Evolutionary conservation across 495 filamentous ascomycete species (phyloP), one percentile per base, ranked within the genome.

Genomic region (Bacidia rubella): DNA sequence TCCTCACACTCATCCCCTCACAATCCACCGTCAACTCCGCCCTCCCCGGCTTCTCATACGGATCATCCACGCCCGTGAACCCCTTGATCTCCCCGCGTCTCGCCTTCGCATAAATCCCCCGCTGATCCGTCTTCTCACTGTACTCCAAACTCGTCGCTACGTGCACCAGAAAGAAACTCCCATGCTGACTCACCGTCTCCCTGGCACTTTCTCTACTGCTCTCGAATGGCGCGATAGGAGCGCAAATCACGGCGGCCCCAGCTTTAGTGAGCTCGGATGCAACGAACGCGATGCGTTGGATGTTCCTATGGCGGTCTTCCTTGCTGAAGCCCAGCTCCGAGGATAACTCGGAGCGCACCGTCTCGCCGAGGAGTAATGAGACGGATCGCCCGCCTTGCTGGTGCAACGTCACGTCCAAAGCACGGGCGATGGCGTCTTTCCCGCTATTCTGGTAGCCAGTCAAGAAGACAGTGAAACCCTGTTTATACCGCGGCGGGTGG

Each of bases 381-480:
- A 97, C 93, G 52, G 87, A 85, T 51, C 92, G 86, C 48, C 93
- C 93, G 56, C 89, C 88, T 72, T 97, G 93, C 72, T 98, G 93
- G 79, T 98, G 97, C 24, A 98, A 78, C 0, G 90, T 96, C 27
- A 96, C 90, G 73, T 98, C 90, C 43, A 98, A 77, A 35, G 92
- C 92, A 57, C 92, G 85, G 39, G 88, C 92, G 55, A 98, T 85
- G 64, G 90, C 85, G 66, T 96, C 90, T 75, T 98, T 98, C 64
- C 92, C 92, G 52, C 78, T 83, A 77, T 98, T 98, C 66, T 83
- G 82, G 77, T 90, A 96, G 56, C 92, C 92, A 10, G 93, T 97
- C 43, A 98, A 75, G 81, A 98, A 94, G 70, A 98, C 80, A 48
- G 93, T 97, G 78, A 97, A 97, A 56, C 92, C 92, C 74, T 98